Evolutionary conservation across 2,329 filamentous ascomycete genomes (phyloP).

Genomic region (Neonectria neomacrospora): DNA sequence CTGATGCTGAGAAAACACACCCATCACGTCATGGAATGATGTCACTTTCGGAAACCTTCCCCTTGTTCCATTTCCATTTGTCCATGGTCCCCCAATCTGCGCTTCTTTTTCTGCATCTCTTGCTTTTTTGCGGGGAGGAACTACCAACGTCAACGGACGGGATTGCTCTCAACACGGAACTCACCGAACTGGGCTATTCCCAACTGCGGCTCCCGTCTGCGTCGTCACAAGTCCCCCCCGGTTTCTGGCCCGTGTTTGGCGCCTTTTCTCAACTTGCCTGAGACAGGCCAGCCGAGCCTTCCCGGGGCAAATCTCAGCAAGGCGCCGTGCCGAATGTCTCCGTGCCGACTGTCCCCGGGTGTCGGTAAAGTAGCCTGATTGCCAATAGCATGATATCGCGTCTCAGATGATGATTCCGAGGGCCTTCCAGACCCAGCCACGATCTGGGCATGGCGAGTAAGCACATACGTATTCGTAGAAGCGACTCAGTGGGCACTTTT

Average conservation of each 20-base stretch:
- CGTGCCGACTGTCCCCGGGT: not conserved
- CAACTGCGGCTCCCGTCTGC: too few species aligned
- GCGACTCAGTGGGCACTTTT: not conserved
- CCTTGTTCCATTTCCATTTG: not conserved
- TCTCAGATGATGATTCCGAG: too few species aligned
- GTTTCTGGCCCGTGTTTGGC: not conserved
- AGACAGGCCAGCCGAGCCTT: not conserved
- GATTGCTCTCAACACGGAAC: not conserved
- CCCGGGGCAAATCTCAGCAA: not conserved
- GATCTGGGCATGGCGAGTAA: not conserved
- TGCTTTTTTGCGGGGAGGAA: not conserved
- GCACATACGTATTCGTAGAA: not conserved
- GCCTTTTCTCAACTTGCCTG: not conserved
- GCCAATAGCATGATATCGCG: not conserved
- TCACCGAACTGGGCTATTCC: not conserved
- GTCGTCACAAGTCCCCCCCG: not conserved
- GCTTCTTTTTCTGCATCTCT: not conserved
- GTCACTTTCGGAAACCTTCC: not conserved
- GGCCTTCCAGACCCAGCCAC: not conserved
- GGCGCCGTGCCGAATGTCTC: not conserved
- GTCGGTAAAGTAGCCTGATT: not conserved
- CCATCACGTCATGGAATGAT: conserved; percentile 7
- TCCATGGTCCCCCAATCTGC: not conserved
- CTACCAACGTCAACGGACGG: not conserved
- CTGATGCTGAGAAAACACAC: not conserved